These are phyloP conservation scores for Rubroshorea leprosula DNA, from an alignment of 345 rosid genomes.

Conservation along the genomic window DNA sequence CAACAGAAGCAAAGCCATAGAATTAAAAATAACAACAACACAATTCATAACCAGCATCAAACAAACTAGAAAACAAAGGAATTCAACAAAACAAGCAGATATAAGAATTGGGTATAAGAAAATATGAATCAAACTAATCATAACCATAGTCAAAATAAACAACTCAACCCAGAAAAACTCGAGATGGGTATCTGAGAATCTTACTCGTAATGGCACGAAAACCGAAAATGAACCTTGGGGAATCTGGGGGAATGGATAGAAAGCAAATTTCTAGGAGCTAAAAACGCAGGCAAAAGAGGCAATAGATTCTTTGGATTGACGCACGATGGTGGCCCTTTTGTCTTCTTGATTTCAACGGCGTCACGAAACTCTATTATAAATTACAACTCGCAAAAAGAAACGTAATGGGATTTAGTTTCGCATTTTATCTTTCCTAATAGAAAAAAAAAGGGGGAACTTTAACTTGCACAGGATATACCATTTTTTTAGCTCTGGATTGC, in stretches of 20 bases:
- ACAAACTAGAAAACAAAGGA: background rate
- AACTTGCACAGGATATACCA: too few species aligned
- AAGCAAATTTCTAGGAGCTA: background rate
- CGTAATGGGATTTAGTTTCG: too few species aligned
- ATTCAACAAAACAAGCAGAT: constrained; percentile 1
- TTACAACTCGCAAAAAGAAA: too few species aligned
- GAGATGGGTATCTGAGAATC: constrained; percentile 8
- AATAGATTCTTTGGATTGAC: too few species aligned
- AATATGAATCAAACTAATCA: background rate
- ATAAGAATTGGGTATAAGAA: constrained; percentile 5
- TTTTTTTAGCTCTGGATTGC: too few species aligned
- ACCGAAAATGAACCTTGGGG: background rate
- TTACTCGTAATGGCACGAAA: constrained; percentile 5
- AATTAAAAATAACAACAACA: background rate
- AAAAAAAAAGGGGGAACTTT: too few species aligned
- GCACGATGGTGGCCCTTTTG: too few species aligned
- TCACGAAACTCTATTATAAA: too few species aligned
- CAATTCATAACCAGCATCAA: constrained; percentile 1
- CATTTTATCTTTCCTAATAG: too few species aligned
- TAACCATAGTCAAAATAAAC: background rate
- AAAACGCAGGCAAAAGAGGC: background rate
- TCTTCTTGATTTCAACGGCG: too few species aligned
- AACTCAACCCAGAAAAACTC: background rate
- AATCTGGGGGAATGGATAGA: constrained; percentile 4
- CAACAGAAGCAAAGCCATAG: background rate